phyloP scores from a whole-genome alignment of 352 stramenopile species.

The Pythium aphanidermatum region DNA sequence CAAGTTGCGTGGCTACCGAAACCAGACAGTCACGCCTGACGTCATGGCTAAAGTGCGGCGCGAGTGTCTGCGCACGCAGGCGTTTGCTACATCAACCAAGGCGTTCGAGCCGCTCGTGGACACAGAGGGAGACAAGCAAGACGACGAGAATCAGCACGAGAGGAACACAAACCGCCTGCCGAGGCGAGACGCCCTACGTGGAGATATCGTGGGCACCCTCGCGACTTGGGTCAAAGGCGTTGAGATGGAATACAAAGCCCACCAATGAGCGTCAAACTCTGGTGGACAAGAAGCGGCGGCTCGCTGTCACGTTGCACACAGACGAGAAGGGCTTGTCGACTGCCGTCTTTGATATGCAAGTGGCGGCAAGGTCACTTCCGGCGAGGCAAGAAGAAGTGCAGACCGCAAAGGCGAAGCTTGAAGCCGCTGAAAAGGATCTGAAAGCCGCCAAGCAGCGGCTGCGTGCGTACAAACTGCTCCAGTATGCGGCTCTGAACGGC shows the following conservation, averaged over 20 bases:
- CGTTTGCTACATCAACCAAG: conserved; percentile 28
- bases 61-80: conserved; percentile 50
- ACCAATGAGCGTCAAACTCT: conserved; percentile 44
- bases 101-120: conserved; percentile 18
- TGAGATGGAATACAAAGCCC: conserved; percentile 72
- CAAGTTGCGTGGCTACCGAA: conserved; percentile 43
- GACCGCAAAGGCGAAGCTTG: conserved; percentile 17
- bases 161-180: conserved; percentile 14
- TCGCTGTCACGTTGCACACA: conserved; percentile 30
- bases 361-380: conserved; percentile 54
- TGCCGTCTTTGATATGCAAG: conserved; percentile 51
- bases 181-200: conserved; percentile 26
- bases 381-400: conserved; percentile 62
- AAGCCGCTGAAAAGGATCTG: conserved; percentile 33
- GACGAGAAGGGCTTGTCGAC: conserved; percentile 33
- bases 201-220: conserved; percentile 43
- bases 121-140: conserved; percentile 2
- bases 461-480: conserved; percentile 40
- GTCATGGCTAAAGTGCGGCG: conserved; percentile 74
- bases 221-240: conserved; percentile 70
- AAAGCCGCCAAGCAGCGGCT: conserved; percentile 39
- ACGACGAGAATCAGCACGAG: conserved; percentile 13
- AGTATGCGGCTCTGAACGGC: conserved; percentile 50
- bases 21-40: conserved; percentile 44
- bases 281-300: conserved; percentile 39